These are phyloP conservation scores for Lasiodiplodia citricola DNA, from an alignment of 2,329 filamentous ascomycete species.

Conservation along the genomic window DNA sequence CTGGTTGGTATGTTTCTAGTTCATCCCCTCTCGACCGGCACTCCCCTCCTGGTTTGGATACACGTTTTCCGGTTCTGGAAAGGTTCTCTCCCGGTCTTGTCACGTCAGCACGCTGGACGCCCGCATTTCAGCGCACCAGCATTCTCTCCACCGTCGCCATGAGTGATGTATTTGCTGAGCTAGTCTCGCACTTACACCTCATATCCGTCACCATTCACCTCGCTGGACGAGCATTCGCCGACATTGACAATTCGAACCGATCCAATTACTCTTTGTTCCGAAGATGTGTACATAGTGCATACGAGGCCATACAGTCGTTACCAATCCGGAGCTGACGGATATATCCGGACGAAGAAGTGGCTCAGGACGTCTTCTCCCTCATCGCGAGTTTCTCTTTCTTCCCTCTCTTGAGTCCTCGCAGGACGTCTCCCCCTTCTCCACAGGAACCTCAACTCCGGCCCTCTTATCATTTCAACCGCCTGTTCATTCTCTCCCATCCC, in stretches of 20 bases:
- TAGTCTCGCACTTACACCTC: not conserved
- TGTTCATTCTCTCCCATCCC: not conserved
- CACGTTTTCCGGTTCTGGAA: not conserved
- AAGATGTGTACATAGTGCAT: slow-evolving; percentile 6
- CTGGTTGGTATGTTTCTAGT: not conserved
- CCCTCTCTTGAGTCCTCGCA: not conserved
- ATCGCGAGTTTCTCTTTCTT: not conserved
- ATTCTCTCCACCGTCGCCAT: not conserved
- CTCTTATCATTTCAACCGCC: not conserved
- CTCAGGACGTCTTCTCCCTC: not conserved
- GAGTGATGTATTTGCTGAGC: not conserved
- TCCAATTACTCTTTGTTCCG: slow-evolving; percentile 1
- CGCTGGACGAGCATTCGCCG: not conserved
- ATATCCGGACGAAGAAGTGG: not conserved
- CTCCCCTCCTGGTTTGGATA: not conserved
- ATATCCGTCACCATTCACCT: not conserved
- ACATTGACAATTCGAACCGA: not conserved
- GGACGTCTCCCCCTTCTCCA: not conserved
- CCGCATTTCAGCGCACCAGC: not conserved
- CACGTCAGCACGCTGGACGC: not conserved
- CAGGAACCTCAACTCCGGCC: not conserved
- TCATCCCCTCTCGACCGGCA: not conserved
- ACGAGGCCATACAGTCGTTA: slow-evolving; percentile 21
- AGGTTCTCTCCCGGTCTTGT: not conserved
- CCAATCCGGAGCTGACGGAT: slow-evolving; percentile 1